Base-by-base conservation (phyloP, 192 early-diverging fungal species). In the Cetraspora pellucida region DNA sequence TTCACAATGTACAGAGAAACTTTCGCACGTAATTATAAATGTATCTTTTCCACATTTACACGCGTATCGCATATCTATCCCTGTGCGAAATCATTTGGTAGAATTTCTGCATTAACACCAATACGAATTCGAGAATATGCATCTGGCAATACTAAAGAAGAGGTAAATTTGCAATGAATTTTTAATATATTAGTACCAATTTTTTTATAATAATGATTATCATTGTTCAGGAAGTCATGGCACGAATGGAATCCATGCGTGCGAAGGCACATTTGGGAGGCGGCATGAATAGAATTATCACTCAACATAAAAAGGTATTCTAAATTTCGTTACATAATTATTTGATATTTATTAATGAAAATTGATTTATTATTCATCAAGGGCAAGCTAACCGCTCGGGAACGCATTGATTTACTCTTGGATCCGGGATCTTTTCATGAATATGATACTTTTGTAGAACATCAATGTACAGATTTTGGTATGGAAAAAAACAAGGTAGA, bases 381-480 rank as follows among this genome's bases (percentile, higher is more conserved):
- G 90, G 95, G 97, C 50, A 97, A 96, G 81, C 87, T 98, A 27
- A 97, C 96, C 11, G 95, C 96, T 44, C 89, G 97, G 45, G 97
- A 98, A 84, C 89, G 97, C 17, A 82, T 97, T 58, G 89, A 90
- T 66, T 82, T 98, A 23, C 85, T 98, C 67, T 78, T 98, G 31
- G 97, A 98, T 82, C 65, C 85, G 10, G 87, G 88, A 16, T 93
- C 91, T 16, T 97, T 98, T 89, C 85, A 91, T 52, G 97, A 98
- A 78, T 95, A 93, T 82, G 95, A 97, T 75, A 88, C 89, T 21
- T 98, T 96, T 86, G 94, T 97, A 8, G 94, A 97, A 85, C 97
- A 98, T 88, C 89, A 93, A 78, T 97, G 95, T 78, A 86, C 84
- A 37, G 95, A 96, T 81, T 96, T 97, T 87, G 92, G 90, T 28